Percentiles rank a stretch among this genome's conserved stretches.
These are phyloP conservation scores for Gillenia trifoliata DNA, from an alignment of 306 rosid species.

Conservation along the genomic window DNA sequence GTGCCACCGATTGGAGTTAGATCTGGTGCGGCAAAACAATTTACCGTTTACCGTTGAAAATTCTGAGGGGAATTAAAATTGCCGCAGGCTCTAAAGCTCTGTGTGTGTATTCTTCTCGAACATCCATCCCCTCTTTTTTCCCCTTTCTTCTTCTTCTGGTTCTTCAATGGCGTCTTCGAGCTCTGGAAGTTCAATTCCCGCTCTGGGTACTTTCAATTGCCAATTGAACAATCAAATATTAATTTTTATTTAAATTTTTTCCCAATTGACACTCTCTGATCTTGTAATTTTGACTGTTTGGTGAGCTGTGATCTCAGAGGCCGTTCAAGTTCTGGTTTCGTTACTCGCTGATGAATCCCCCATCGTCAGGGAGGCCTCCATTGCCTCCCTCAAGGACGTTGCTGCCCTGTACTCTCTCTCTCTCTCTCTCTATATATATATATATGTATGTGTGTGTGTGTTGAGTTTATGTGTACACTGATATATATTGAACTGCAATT, in stretches of 20 bases:
- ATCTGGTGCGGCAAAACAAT: not conserved
- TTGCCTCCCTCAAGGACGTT: slow-evolving; percentile 76
- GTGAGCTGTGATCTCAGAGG: slow-evolving; percentile 47
- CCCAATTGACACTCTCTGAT: slow-evolving; percentile 1
- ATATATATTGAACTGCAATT: slow-evolving; percentile 2
- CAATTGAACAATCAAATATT: not conserved
- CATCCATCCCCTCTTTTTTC: not conserved
- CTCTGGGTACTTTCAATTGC: slow-evolving; percentile 45
- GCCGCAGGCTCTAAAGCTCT: not conserved
- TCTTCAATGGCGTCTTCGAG: slow-evolving; percentile 64
- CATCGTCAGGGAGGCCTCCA: slow-evolving; percentile 68
- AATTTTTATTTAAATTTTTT: not conserved
- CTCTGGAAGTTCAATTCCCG: slow-evolving; percentile 52
- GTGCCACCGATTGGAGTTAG: not conserved
- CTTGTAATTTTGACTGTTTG: slow-evolving; percentile 7
- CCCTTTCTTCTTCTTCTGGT: not conserved
- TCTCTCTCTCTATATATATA: not conserved
- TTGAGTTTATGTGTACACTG: not conserved
- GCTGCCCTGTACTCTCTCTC: slow-evolving; percentile 50
- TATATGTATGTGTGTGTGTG: not conserved
- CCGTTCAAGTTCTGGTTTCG: slow-evolving; percentile 79
- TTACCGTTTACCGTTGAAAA: not conserved
- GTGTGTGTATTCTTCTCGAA: not conserved
- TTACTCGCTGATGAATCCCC: slow-evolving; percentile 77
- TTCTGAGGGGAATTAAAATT: not conserved